Percentiles rank a stretch among this genome's conserved stretches.
Evolutionary conservation across 75 land plant genomes (phyloP).

Genomic region (Pinus taeda): DNA sequence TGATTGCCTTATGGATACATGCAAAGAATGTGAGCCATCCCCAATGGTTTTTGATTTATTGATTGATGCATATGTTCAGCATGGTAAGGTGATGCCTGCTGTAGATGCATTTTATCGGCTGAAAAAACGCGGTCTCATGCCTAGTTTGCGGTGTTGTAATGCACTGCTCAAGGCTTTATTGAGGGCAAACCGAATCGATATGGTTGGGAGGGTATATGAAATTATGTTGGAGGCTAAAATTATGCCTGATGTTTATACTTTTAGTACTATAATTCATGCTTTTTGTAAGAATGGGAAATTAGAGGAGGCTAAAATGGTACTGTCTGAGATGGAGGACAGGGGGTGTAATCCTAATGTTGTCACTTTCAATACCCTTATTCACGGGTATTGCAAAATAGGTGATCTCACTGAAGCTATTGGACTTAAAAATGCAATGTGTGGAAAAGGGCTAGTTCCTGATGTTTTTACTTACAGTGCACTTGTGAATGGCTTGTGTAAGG

Average conservation of each 20-base stretch:
- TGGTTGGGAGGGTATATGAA: constrained; percentile 44
- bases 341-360: constrained; percentile 51
- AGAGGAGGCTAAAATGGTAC: constrained; percentile 32
- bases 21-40: not conserved
- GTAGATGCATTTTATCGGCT: constrained; percentile 10
- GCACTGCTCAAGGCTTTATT: constrained; percentile 35
- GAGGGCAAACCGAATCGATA: constrained; percentile 17
- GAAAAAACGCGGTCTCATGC: constrained; percentile 14
- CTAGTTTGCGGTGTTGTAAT: constrained; percentile 44
- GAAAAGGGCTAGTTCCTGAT: constrained; percentile 43
- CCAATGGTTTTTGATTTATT: constrained; percentile 30
- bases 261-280: constrained; percentile 40
- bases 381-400: constrained; percentile 38
- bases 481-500: constrained; percentile 42
- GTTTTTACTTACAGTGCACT: constrained; percentile 33
- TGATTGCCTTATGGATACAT: constrained; percentile 11
- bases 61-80: constrained; percentile 35
- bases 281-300: constrained; percentile 45
- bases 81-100: constrained; percentile 25
- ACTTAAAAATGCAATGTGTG: constrained; percentile 30
- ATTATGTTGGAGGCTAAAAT: constrained; percentile 34
- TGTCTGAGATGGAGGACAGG: constrained; percentile 46
- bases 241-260: constrained; percentile 59
- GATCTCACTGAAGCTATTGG: constrained; percentile 41
- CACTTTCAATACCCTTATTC: constrained; percentile 58